phyloP scores from a whole-genome alignment of 192 early-diverging fungal genomes.

The Dimargaris verticillata region DNA sequence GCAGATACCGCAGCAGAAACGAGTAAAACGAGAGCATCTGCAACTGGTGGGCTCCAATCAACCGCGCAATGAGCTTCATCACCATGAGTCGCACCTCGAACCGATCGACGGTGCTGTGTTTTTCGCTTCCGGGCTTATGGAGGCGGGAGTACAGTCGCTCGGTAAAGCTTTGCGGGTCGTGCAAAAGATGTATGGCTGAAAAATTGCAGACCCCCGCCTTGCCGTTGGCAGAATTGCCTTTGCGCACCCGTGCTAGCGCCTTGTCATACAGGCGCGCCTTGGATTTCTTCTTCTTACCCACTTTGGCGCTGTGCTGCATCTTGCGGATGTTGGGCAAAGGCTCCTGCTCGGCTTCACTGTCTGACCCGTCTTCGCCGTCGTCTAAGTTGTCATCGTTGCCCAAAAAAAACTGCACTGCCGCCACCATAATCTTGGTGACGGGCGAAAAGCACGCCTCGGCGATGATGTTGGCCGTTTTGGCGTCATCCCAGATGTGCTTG shows the following conservation, averaged over 20 bases:
- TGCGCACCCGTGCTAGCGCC: conserved; percentile 52
- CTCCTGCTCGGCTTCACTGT: conserved; percentile 29
- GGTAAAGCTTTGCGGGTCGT: conserved; percentile 94
- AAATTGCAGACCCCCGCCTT: conserved; percentile 72
- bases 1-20: conserved; percentile 82
- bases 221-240: conserved; percentile 38
- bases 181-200: conserved; percentile 81
- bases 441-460: conserved; percentile 90
- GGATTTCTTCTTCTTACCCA: conserved; percentile 79
- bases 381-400: conserved; percentile 61
- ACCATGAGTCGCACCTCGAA: conserved; percentile 82
- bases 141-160: conserved; percentile 88
- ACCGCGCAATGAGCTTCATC: conserved; percentile 86
- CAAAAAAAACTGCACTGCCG: conserved; percentile 89
- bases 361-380: conserved; percentile 49
- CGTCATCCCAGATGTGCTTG: conserved; percentile 95
- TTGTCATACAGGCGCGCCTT: conserved; percentile 60
- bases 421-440: conserved; percentile 77
- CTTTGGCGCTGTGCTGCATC: conserved; percentile 58
- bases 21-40: conserved; percentile 82
- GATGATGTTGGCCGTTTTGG: conserved; percentile 97
- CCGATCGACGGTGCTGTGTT: conserved; percentile 52
- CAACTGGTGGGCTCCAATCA: conserved; percentile 93
- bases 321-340: conserved; percentile 42
- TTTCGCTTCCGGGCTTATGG: conserved; percentile 24